Evolutionary conservation across 2,329 filamentous ascomycete species (phyloP), one percentile per base, ranked within the genome.

Genomic region (Exophiala calicioides): DNA sequence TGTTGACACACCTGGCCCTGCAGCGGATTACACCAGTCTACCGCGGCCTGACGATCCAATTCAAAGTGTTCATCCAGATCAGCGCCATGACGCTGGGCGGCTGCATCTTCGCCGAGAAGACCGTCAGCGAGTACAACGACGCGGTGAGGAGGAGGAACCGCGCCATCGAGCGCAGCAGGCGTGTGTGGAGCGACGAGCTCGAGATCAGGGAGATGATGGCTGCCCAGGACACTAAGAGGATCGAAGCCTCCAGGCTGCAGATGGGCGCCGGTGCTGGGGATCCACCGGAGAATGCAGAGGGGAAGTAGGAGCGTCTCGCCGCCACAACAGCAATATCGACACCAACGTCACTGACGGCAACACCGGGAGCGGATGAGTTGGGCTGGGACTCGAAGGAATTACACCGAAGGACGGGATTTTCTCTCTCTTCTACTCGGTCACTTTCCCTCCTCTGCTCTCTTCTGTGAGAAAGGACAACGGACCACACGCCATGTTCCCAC

Each of bases 51-150:
- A 76, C 73, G 10, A 63, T 69, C 33, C 73, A 75, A 50, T 76
- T 74, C 60, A 75, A 75, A 52, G 67, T 73, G 20, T 75, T 73
- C 52, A 55, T 76, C 26, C 72, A 76, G 50, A 66, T 76, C 21
- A 67, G 66, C 3, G 64, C 60, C 24, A 73, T 75, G 71, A 75
- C 67, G 4, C 59, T 75, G 36, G 73, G 73, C 6, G 73, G 72
- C 1, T 72, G 67, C 53, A 68, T 76, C 35, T 75, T 71, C 64
- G 73, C 73, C 2, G 73, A 76, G 61, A 64, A 62, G 49, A 59
- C 70, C 31, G 68, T 75, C 29, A 65, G 62, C 16, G 70, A 72
- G 37, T 76, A 72, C 56, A 67, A 74, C 49, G 65, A 73, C n/a
- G 50, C 63, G 8, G 53, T 72, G 46, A 59, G 72, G 44, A 62